Percentiles rank a stretch among this genome's conserved stretches.
These are phyloP conservation scores for Cryptosporidium felis DNA, from an alignment of 169 alveolate genomes.

Conservation along the genomic window DNA sequence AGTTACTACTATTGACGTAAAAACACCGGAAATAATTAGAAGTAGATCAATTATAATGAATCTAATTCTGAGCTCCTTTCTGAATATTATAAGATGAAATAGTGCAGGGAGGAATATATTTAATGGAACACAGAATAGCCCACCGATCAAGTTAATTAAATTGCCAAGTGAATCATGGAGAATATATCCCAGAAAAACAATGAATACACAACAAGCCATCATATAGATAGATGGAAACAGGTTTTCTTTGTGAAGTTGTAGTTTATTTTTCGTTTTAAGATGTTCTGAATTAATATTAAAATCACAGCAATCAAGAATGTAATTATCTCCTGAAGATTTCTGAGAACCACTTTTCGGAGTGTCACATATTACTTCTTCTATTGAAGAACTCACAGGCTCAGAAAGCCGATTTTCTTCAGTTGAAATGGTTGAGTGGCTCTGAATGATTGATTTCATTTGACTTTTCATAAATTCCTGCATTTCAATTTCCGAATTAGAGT, in stretches of 20 bases:
- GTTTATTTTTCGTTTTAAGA: no score
- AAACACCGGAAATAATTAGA: constrained; percentile 24
- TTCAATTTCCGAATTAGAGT: not conserved
- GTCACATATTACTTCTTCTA: not conserved
- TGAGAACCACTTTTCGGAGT: not conserved
- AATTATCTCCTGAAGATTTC: no score
- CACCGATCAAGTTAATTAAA: constrained; percentile 60
- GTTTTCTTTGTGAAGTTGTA: constrained; percentile 2
- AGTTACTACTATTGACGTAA: constrained; percentile 46
- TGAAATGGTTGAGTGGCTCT: not conserved
- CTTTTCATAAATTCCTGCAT: not conserved
- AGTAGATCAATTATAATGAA: constrained; percentile 13
- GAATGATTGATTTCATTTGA: not conserved
- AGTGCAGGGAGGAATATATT: constrained; percentile 55
- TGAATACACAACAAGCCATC: constrained; percentile 16
- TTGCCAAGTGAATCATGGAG: constrained; percentile 47
- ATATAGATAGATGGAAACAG: constrained; percentile 16
- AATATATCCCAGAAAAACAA: constrained; percentile 25
- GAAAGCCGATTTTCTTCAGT: not conserved
- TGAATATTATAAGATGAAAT: constrained; percentile 45
- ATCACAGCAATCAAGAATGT: no score
- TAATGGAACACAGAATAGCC: constrained; percentile 61
- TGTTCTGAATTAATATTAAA: no score
- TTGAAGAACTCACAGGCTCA: not conserved
- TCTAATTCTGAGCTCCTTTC: constrained; percentile 21